Percentiles rank a stretch among this genome's conserved stretches.
Conservation (phyloP, 345 rosid genomes). For the Eucalyptus sp. region DNA sequence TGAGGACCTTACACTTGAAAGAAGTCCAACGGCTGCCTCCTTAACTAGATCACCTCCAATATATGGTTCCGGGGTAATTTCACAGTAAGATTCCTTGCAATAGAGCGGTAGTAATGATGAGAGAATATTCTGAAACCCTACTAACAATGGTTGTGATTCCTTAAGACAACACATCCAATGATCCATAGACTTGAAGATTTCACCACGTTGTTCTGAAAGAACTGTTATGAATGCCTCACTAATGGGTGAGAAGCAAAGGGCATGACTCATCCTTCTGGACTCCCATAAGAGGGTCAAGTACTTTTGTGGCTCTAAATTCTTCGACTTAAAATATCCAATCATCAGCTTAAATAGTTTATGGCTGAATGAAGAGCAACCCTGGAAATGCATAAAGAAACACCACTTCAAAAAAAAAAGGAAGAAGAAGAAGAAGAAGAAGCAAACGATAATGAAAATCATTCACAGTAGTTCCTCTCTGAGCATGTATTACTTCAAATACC, state of each 20-base stretch:
- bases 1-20: conserved; percentile 46
- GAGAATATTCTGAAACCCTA: conserved; percentile 58
- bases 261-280: conserved; percentile 77
- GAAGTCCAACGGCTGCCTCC: conserved; percentile 45
- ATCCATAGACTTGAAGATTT: conserved; percentile 25
- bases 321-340: conserved; percentile 33
- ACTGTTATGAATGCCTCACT: conserved; percentile 34
- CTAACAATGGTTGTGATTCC: conserved; percentile 37
- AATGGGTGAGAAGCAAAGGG: conserved; percentile 70
- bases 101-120: conserved; percentile 15
- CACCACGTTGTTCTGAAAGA: conserved; percentile 41
- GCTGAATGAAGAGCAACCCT: conserved; percentile 57
- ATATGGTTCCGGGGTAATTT: conserved; percentile 12
- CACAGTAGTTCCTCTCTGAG: not conserved
- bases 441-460: not conserved
- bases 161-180: conserved; percentile 64
- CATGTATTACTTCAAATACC: conserved; percentile 19
- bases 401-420: not conserved
- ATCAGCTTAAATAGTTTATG: conserved; percentile 38
- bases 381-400: conserved; percentile 4
- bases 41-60: conserved; percentile 39
- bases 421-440: not conserved
- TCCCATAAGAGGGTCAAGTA: conserved; percentile 61
- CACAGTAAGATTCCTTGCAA: conserved; percentile 6
- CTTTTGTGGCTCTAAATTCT: conserved; percentile 38